Evolutionary conservation across 495 filamentous ascomycete species (phyloP), one percentile per base, ranked within the genome.

Genomic region (Elasticomyces elasticus): DNA sequence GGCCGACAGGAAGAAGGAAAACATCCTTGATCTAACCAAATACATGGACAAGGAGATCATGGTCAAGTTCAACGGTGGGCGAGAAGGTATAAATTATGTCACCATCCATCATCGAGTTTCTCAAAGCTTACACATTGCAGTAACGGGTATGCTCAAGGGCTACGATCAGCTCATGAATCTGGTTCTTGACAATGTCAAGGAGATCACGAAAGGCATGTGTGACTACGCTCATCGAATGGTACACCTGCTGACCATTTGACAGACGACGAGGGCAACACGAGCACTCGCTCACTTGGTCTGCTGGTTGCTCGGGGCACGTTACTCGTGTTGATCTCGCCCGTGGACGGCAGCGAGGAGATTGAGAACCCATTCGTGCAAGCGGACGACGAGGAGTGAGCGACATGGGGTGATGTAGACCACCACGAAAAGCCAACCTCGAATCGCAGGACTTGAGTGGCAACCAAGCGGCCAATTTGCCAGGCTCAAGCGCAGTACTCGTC

Each of bases 161-260:
- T 95, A 88, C 62, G 92, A 98, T 63, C 89, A 91, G 61, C 75
- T 98, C 31, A 96, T 97, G 91, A 98, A 97, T 68, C 73, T 98
- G 50, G 92, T 98, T 20, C 74, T 98, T 47, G 94, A 97, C 63
- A 87, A 97, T 49, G 90, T 92, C 20, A 82, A 94, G 70, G 92
- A 98, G 67, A 73, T 81, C 22, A 77, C 95, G 70, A 76, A 86
- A 73, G 91, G 91, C 95, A 62, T 57, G 76, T 61, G 24, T 38
- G 22, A 35, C 23, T 47, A 24, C 15, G 17, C 9, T 40, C 63
- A 17, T 65, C 61, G n/a, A 1, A 35, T 23, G 22, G 30, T 15
- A 33, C 15, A 45, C 5, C 5, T 60, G 25, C 51, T 47, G 24
- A 53, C n/a, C 2, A 0, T 11, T 35, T 40, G 37, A 46, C 55